Evolutionary conservation across 1,284 basidiomycete genomes (phyloP).

Genomic region (Puccinia polysora): DNA sequence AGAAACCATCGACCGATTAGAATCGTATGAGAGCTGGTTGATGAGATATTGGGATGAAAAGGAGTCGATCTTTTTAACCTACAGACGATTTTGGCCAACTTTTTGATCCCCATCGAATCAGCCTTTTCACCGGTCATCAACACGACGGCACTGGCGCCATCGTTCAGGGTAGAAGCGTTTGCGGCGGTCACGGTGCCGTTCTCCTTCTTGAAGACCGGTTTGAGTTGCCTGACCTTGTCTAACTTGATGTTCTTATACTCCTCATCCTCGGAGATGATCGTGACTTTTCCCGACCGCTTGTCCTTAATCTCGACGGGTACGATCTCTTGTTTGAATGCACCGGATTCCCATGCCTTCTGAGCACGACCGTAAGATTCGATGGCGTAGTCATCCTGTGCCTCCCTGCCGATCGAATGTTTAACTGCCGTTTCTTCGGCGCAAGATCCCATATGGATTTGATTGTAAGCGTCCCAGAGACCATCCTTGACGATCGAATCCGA

Average conservation of each 20-base stretch:
- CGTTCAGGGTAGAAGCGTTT: constrained; percentile 56
- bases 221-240: constrained; percentile 54
- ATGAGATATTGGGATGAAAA: too few species aligned
- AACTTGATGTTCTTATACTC: constrained; percentile 69
- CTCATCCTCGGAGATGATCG: constrained; percentile 85
- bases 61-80: too few species aligned
- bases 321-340: constrained; percentile 81
- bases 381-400: constrained; percentile 62
- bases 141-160: constrained; percentile 55
- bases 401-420: constrained; percentile 53
- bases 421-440: constrained; percentile 55
- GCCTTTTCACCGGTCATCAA: constrained; percentile 53
- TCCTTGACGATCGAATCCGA: constrained; percentile 85
- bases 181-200: constrained; percentile 56
- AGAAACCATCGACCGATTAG: too few species aligned
- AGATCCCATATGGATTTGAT: constrained; percentile 92
- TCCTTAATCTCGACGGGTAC: constrained; percentile 81
- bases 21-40: too few species aligned
- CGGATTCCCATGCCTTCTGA: constrained; percentile 79
- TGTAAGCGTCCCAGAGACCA: constrained; percentile 92
- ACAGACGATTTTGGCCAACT: constrained; percentile 55
- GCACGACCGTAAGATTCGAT: constrained; percentile 92
- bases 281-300: constrained; percentile 81
- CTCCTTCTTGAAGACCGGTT: constrained; percentile 55
- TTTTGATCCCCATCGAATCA: constrained; percentile 51